Base-by-base conservation (phyloP, 140 eudicot genomes). In the Oenanthe javanica region DNA sequence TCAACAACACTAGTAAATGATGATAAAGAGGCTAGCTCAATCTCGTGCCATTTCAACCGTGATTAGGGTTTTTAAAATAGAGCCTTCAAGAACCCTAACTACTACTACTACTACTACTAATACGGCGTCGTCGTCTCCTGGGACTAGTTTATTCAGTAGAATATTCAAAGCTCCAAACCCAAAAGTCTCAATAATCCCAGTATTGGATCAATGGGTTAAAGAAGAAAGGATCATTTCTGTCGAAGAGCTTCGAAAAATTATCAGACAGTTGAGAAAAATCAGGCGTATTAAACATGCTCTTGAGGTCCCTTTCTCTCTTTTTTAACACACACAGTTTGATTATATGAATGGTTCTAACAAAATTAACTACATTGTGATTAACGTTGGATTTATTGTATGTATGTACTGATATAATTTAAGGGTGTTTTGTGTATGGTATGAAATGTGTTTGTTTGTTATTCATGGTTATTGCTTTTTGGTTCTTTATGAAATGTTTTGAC, bases 181-280 rank as follows among this genome's bases (percentile, higher is more conserved):
- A 19, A 78, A 72, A 23, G 57, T 71, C 31, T 88, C 92, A 0
- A 46, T 90, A 1, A 49, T 80, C 36, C 89, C 86, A 3, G 36
- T 90, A 72, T 83, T 90, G 31, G 89, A 88, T 36, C 77, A 85
- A 48, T 90, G 92, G 90, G 82, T 88, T 16, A 80, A 48, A 40
- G 87, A 88, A 80, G 88, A 84, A 25, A 55, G 83, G 57, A 43
- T 0, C 6, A 25, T 78, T 42, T 16, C 59, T 50, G 14, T 45
- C 0, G 48, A 47, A 18, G 83, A 82, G 14, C 84, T 85, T 36
- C 70, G 55, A 16, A 72, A 21, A 18, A 63, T 75, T 73, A 79
- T 84, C 80, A 78, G 15, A 72, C 81, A 23, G 46, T 80, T 80
- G 47, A 76, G 81, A 23, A 47, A 51, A 13, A 36, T 4, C 19